Percentiles rank a stretch among this genome's conserved stretches.
Evolutionary conservation across 306 rosid genomes (phyloP).

Genomic region (Begonia fuchsioides): DNA sequence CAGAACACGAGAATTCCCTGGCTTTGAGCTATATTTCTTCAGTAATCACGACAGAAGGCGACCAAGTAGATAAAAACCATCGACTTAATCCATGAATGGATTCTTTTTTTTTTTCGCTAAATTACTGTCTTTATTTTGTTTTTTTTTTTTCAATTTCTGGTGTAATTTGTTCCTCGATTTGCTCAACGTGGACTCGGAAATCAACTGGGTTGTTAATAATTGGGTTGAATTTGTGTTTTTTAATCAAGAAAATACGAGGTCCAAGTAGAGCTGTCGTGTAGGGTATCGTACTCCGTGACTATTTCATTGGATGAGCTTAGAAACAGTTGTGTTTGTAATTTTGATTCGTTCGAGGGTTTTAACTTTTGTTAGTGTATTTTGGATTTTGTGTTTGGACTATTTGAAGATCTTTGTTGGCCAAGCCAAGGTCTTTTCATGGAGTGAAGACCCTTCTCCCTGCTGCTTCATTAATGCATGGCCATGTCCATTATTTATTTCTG

Average conservation of each 20-base stretch:
- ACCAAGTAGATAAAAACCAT: constrained; percentile 20
- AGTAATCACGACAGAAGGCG: constrained; percentile 45
- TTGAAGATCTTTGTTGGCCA: constrained; percentile 19
- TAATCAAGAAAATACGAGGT: neutral
- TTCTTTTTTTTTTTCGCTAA: neutral
- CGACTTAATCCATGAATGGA: constrained; percentile 8
- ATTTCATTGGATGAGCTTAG: constrained; percentile 15
- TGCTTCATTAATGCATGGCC: constrained; percentile 22
- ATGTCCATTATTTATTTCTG: constrained; percentile 14
- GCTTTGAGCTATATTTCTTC: constrained; percentile 55
- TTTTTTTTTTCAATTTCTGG: neutral
- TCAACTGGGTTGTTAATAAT: neutral
- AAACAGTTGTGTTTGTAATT: constrained; percentile 14
- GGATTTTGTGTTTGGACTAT: constrained; percentile 47
- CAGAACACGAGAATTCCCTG: constrained; percentile 24
- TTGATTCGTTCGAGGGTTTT: neutral
- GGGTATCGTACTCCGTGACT: neutral
- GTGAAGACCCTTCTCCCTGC: neutral
- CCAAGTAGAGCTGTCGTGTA: neutral
- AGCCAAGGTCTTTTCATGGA: constrained; percentile 15
- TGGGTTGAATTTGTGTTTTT: neutral
- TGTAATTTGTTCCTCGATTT: constrained; percentile 7
- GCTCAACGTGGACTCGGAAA: constrained; percentile 1
- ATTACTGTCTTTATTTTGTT: no score
- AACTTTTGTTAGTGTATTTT: constrained; percentile 17